phyloP scores from a whole-genome alignment of 1,139 yeast genomes.

The Debaryomyces subglobosus region DNA sequence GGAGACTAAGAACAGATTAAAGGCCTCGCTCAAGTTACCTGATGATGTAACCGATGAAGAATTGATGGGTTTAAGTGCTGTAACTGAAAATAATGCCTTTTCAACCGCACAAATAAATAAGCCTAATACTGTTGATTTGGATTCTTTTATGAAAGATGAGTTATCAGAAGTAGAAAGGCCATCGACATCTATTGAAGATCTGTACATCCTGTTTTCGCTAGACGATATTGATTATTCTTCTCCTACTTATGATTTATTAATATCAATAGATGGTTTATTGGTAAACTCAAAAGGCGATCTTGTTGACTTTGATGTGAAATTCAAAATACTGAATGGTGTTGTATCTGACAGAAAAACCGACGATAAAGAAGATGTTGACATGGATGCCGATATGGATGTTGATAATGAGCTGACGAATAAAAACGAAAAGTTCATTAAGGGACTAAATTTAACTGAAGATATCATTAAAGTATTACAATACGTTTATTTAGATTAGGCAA shows the following conservation, averaged over 20 bases:
- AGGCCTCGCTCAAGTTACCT: conserved; percentile 40
- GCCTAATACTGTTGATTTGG: conserved; percentile 23
- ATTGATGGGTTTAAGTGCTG: conserved; percentile 38
- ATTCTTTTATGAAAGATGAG: conserved; percentile 24
- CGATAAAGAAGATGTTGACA: conserved; percentile 27
- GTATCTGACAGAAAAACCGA: conserved; percentile 13
- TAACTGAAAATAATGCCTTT: conserved; percentile 23
- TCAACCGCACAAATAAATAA: conserved; percentile 24
- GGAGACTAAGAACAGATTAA: conserved; percentile 34
- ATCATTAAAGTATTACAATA: conserved; percentile 23
- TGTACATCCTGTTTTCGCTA: conserved; percentile 24
- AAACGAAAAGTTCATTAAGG: conserved; percentile 24
- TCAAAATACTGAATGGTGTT: conserved; percentile 37
- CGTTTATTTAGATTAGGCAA: conserved; percentile 16
- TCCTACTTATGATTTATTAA: conserved; percentile 23
- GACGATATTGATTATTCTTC: conserved; percentile 29
- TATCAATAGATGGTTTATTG: conserved; percentile 27
- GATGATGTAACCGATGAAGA: conserved; percentile 46
- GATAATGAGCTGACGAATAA: conserved; percentile 6
- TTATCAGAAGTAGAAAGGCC: background rate
- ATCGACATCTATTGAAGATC: conserved; percentile 9
- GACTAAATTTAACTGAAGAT: conserved; percentile 39
- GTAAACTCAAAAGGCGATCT: background rate
- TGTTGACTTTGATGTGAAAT: conserved; percentile 18
- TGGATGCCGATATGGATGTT: conserved; percentile 14